Evolutionary conservation across 441 rosid genomes (phyloP).

Genomic region (Brassica hybrid): DNA sequence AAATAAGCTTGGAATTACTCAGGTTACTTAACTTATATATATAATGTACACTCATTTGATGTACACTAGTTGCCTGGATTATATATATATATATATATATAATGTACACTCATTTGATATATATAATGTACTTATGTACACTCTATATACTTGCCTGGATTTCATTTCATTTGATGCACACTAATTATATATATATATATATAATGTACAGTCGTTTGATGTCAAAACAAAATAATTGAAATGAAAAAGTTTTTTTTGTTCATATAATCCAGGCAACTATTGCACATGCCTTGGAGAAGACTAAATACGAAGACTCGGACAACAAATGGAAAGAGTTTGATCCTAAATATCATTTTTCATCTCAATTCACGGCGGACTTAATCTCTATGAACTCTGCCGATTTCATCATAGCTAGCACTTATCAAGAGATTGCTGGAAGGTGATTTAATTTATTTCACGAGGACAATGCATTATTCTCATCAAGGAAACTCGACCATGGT

Average conservation of each 20-base stretch:
- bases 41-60: not conserved
- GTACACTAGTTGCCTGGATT: no score
- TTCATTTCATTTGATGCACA: no score
- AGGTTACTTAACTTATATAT: constrained; percentile 45
- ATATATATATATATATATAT: no score
- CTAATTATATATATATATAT: no score
- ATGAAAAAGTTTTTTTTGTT: no score
- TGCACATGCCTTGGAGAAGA: constrained; percentile 96
- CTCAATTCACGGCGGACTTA: constrained; percentile 85
- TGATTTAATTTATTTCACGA: constrained; percentile 27
- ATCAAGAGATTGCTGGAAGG: constrained; percentile 96
- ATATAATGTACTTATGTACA: no score
- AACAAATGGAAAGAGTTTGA: constrained; percentile 86
- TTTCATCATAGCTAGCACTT: constrained; percentile 87
- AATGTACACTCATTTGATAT: no score
- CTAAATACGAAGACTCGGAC: constrained; percentile 87
- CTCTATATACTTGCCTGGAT: no score
- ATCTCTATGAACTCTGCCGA: constrained; percentile 85
- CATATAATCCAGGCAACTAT: constrained; percentile 84
- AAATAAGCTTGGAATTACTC: constrained; percentile 76
- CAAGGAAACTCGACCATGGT: not conserved
- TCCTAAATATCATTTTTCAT: constrained; percentile 82
- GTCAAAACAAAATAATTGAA: not conserved
- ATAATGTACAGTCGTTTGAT: no score
- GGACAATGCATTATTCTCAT: not conserved